Evolutionary conservation across 1,284 basidiomycete genomes (phyloP), one percentile per base, ranked within the genome.

Genomic region (Apiotrichum domesticum): DNA sequence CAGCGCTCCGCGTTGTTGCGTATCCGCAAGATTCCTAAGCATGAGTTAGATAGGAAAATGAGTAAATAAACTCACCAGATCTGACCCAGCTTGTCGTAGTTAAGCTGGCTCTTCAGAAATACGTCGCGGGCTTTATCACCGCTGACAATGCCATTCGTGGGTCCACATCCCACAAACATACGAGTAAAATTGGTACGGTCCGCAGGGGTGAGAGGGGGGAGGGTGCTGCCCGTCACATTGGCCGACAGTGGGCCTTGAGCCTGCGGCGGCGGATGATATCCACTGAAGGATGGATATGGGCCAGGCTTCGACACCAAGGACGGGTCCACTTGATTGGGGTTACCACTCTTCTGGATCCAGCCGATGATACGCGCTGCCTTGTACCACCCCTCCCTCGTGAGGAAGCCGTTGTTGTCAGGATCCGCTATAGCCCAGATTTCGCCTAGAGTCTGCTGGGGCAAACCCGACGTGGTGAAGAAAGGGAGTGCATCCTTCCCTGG

Each of bases 371-470:
- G 83, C 33, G 96, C 80, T 8, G 90, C 93, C 59, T 88, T 81
- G 46, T 89, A 86, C 70, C 92, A 88, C 42, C 87, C 88, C 66
- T 89, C 90, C 63, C 83, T 84, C 13, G 90, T 87, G 55, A 99
- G 82, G 77, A 87, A 92, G 3, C 94, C 94, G 62, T 89, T 89
- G 79, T 96, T 93, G 46, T 91, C 87, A 51, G 87, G 86, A 79
- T 99, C 96, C 43, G 93, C 87, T 59, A 98, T 78, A 54, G 81
- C 83, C 95, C 96, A 99, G 66, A 99, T 87, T 79, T 96, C 88
- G 44, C 93, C 92, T 57, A 98, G 85, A 39, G 83, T 81, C n/a
- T 81, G 78, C 7, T 89, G 85, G 35, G 84, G 77, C 55, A 95
- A 82, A 66, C 87, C 87, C 46, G 90, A 86, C 54, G 88, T 86